Evolutionary conservation across 495 filamentous ascomycete species (phyloP).

Genomic region (Neurospora pannonica): DNA sequence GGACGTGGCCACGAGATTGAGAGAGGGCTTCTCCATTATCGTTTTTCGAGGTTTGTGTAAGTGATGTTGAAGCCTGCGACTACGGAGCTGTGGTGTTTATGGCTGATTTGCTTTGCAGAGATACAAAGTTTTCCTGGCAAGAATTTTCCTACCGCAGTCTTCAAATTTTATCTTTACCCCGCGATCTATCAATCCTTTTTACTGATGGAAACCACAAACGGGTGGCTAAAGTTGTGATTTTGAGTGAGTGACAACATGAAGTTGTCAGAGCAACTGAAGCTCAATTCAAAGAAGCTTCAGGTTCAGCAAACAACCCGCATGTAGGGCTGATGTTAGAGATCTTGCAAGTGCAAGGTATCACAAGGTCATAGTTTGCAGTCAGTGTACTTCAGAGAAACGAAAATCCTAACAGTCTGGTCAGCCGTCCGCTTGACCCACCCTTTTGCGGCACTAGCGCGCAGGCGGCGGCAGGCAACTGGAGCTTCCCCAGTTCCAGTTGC

Average conservation of each 20-base stretch:
- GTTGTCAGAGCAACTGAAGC: background rate
- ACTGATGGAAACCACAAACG: background rate
- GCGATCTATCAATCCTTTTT: background rate
- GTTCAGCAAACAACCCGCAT: background rate
- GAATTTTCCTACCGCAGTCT: background rate
- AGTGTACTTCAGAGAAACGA: rapidly evolving
- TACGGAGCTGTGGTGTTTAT: background rate
- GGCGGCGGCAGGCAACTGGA: background rate
- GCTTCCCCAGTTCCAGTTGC: background rate
- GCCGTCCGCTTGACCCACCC: background rate
- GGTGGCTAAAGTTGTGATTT: background rate
- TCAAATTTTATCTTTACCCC: background rate
- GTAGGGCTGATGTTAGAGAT: background rate
- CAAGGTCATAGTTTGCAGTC: background rate
- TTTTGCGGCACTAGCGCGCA: background rate
- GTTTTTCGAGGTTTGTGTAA: background rate
- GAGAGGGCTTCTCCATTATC: slow-evolving; percentile 16
- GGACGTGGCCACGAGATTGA: slow-evolving; percentile 14
- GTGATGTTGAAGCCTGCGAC: background rate
- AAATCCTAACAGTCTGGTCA: background rate
- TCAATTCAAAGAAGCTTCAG: background rate
- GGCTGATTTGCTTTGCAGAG: background rate
- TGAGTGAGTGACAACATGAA: background rate
- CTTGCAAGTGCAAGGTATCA: background rate
- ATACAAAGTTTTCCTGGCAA: background rate